Conservation (phyloP, 2,329 filamentous ascomycete species). For the Microdochium bolleyi region DNA sequence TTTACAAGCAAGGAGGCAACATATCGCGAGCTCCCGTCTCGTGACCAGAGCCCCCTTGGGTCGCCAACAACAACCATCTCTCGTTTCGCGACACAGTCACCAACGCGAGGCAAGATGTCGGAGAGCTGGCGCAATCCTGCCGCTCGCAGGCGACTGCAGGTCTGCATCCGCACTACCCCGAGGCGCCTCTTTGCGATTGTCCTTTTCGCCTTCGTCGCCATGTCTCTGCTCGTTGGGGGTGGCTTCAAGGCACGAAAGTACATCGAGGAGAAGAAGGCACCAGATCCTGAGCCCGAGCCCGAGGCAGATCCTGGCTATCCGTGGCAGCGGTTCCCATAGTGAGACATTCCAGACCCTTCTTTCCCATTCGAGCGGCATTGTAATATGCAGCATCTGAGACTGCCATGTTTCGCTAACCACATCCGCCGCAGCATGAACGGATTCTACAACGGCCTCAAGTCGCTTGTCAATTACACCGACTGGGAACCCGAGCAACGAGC, state of each 20-base stretch:
- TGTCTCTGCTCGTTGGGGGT: constrained; percentile 11
- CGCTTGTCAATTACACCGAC: constrained; percentile 16
- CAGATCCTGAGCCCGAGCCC: neutral
- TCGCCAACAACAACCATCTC: constrained; percentile 7
- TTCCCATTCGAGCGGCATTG: neutral
- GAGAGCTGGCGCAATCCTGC: constrained; percentile 9
- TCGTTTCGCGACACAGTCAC: constrained; percentile 6
- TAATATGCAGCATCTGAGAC: neutral
- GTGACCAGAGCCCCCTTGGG: constrained; percentile 12
- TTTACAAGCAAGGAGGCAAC: constrained; percentile 7
- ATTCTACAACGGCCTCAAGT: constrained; percentile 17
- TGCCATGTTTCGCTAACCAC: neutral
- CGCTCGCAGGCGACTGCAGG: constrained; percentile 9
- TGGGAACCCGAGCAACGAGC: constrained; percentile 18
- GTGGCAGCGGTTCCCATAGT: constrained; percentile 17
- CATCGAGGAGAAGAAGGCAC: constrained; percentile 1
- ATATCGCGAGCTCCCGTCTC: constrained; percentile 14
- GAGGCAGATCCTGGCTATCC: constrained; percentile 11
- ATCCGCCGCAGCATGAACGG: constrained; percentile 11
- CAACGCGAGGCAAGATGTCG: constrained; percentile 9
- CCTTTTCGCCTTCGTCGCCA: constrained; percentile 9
- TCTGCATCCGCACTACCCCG: constrained; percentile 13
- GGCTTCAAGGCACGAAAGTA: constrained; percentile 10
- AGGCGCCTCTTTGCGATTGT: constrained; percentile 11
- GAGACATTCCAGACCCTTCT: constrained; percentile 3